Base-by-base conservation (phyloP, 2,329 filamentous ascomycete genomes). In the Volutella citrinella region DNA sequence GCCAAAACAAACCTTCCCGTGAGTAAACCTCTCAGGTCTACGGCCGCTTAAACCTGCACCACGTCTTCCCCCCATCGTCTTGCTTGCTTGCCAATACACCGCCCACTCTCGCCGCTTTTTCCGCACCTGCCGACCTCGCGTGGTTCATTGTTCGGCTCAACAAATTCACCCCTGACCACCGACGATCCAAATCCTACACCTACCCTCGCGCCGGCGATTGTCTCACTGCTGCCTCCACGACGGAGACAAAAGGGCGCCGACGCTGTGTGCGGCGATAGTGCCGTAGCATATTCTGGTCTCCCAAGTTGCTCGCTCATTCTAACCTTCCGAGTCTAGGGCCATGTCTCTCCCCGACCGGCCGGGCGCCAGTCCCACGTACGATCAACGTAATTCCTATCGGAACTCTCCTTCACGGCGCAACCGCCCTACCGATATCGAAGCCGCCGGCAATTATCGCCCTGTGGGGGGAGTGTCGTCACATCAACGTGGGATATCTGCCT, bases 361-460 rank as follows among this genome's bases (percentile, higher is more conserved):
- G 38, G 78, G 80, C 55, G 74, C 74, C 48, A 73, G 69, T 48
- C 73, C 80, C 43, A 71, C 71, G 35, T 75, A 74, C 51, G 78
- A 83, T 48, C 74, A 78, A 41, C 72, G 76, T 52, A 74, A 69
- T 53, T 68, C 76, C 38, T 87, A 86, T 61, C 76, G 82, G 50
- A 79, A 81, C 45, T 82, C 84, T 26, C 74, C 78, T 17, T 78
- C 80, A 34, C 78, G 84, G 52, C 80, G 83, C 49, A 70, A 67
- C 32, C 75, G 75, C 38, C 77, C 79, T 29, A 74, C 74, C 37
- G 87, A 94, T 56, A 68, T 86, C 52, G 88, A 95, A 59, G 69
- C 80, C 22, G 80, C 77, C 35, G 63, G 64, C 30, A 75, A 74
- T 47, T 64, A 61, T 38, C 62, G 68, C 34, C 9, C 12, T 22